Conservation (phyloP, 768 basidiomycete species). For the Hericium alpestre region DNA sequence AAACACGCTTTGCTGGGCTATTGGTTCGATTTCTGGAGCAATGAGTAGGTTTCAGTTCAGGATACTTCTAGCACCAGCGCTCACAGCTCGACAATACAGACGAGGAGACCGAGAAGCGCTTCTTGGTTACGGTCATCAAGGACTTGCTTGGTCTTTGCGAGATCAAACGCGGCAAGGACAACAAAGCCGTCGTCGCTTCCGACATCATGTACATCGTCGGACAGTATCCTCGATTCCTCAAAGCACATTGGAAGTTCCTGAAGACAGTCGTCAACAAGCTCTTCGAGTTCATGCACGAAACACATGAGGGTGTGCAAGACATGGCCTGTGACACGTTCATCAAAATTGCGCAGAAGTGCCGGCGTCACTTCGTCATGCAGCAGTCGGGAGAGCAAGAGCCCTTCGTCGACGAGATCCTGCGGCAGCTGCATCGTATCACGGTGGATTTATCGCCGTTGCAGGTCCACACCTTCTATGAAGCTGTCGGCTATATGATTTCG, state of each 20-base stretch:
- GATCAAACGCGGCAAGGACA: constrained; percentile 98
- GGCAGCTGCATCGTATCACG: constrained; percentile 85
- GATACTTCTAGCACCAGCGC: background rate
- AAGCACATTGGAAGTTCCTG: constrained; percentile 99
- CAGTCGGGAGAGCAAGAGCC: constrained; percentile 96
- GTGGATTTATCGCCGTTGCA: constrained; percentile 91
- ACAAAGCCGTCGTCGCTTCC: constrained; percentile 96
- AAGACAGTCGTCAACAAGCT: constrained; percentile 99
- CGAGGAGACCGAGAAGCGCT: constrained; percentile 98
- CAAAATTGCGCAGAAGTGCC: constrained; percentile 98
- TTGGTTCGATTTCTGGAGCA: constrained; percentile 96
- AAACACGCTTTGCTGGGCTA: constrained; percentile 99
- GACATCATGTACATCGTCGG: constrained; percentile 99
- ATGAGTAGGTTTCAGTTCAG: constrained; percentile 65
- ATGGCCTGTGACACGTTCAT: constrained; percentile 99
- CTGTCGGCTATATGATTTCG: constrained; percentile 98
- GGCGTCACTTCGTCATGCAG: constrained; percentile 97
- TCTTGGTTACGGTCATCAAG: constrained; percentile 98
- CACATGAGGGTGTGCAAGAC: constrained; percentile 98
- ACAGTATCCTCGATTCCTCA: constrained; percentile 98
- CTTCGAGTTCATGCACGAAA: constrained; percentile 99
- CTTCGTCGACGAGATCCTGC: constrained; percentile 94
- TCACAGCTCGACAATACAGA: constrained; percentile 35
- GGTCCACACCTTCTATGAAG: constrained; percentile 98
- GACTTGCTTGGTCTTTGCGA: constrained; percentile 95